Percentiles rank a stretch among this genome's conserved stretches.
Conservation (phyloP, 2,329 filamentous ascomycete genomes). For the Grosmannia serpens region DNA sequence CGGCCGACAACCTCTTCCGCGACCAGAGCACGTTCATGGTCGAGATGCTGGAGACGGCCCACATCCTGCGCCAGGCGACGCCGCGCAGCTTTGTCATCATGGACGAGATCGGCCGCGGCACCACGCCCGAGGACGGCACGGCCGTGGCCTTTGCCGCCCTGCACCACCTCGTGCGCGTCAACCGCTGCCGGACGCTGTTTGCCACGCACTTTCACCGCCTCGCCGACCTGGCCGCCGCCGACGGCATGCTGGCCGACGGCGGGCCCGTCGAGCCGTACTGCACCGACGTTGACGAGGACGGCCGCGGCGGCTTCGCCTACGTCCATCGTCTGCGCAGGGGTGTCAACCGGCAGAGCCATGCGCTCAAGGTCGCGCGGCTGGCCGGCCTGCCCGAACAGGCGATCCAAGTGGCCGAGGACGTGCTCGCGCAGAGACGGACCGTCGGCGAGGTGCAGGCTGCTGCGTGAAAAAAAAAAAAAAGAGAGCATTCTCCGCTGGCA, state of each 20-base stretch:
- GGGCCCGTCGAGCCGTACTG: conserved; percentile 60
- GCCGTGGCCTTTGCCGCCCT: conserved; percentile 85
- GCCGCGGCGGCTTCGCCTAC: conserved; percentile 64
- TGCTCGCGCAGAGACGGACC: conserved; percentile 29
- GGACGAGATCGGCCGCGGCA: conserved; percentile 94
- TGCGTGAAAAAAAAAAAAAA: not conserved
- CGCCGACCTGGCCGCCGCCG: conserved; percentile 59
- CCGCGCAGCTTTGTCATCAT: conserved; percentile 85
- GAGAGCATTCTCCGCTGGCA: no score
- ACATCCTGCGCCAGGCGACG: conserved; percentile 79
- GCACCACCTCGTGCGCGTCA: conserved; percentile 68
- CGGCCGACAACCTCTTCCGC: conserved; percentile 86
- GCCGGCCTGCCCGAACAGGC: conserved; percentile 70
- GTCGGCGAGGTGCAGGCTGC: not conserved
- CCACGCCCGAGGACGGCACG: conserved; percentile 81
- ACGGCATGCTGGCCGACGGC: conserved; percentile 26
- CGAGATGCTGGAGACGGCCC: conserved; percentile 93
- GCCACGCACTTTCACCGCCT: conserved; percentile 90
- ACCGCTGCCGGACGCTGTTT: conserved; percentile 72
- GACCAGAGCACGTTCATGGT: conserved; percentile 99
- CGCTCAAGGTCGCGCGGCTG: conserved; percentile 83
- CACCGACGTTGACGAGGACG: conserved; percentile 75
- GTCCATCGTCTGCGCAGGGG: conserved; percentile 72
- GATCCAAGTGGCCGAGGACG: conserved; percentile 52
- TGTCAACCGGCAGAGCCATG: conserved; percentile 79